Conservation (phyloP, 352 stramenopile genomes). For the Phytophthora sojae region DNA sequence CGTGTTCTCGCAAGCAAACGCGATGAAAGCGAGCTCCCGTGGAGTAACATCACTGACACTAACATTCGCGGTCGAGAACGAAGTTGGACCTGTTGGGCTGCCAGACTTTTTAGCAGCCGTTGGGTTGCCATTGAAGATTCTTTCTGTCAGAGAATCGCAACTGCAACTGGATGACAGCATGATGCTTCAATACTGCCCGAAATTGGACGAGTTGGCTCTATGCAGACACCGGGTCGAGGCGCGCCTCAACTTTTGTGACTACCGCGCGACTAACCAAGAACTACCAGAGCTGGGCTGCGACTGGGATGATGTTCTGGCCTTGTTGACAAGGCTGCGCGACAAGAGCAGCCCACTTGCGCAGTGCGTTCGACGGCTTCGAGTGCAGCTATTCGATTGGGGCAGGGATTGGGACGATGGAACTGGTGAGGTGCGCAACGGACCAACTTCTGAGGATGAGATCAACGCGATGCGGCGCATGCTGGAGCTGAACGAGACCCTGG, state of each 20-base stretch:
- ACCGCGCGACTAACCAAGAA: not conserved
- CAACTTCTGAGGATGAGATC: not conserved
- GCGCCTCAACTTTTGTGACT: not conserved
- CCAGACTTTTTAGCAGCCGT: not conserved
- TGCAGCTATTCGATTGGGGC: not conserved
- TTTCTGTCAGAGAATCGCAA: not conserved
- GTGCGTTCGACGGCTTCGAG: too few relatives aligned
- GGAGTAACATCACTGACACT: not conserved
- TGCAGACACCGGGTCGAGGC: not conserved
- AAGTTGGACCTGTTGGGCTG: not conserved
- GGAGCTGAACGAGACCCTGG: not conserved
- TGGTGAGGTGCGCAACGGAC: not conserved
- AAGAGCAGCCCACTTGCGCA: too few relatives aligned
- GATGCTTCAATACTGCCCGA: not conserved
- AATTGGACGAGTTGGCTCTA: not conserved
- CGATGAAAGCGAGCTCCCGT: not conserved
- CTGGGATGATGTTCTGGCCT: not conserved
- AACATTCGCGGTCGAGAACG: not conserved
- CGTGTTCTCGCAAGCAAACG: not conserved
- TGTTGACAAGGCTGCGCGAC: not conserved
- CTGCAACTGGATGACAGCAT: not conserved
- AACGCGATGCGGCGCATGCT: not conserved
- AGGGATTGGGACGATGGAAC: not conserved
- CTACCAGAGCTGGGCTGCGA: not conserved
- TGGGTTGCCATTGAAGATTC: not conserved